Base-by-base conservation (phyloP, 2,329 filamentous ascomycete species). In the Fonsecaea nubica region DNA sequence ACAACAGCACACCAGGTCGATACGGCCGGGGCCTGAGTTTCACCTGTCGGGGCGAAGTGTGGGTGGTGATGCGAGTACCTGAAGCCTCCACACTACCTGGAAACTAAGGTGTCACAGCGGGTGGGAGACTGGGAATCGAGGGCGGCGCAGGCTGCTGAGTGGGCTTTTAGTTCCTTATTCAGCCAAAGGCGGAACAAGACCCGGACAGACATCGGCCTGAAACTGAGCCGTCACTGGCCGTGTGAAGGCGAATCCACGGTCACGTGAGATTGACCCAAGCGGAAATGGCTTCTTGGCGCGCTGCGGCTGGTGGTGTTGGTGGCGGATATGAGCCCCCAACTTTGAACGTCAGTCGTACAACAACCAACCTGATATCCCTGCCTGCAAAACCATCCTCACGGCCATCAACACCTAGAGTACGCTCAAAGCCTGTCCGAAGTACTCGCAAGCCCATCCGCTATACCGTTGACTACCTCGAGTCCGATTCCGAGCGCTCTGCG, bases 401-500 rank as follows among this genome's bases (percentile, higher is more conserved):
- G 30, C 40, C 53, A 42, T 21, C 60, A n/a, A 52, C 21, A 36
- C 56, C 53, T 25, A 30, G 48, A 54, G 57, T 21, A 30, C 50
- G 33, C 13, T 33, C 63, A 18, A 60, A 57, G 40, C 65, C 68
- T 3, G 57, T 66, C 54, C 57, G 69, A 62, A 45, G 61, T 40
- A 63, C 58, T 25, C 38, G 63, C 15, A 69, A 64, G 62, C 60
- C 38, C 42, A 54, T 70, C 15, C 58, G 42, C 50, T 67, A 70
- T 62, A 69, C 55, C 42, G 10, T 62, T 40, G 48, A 61, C 25
- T 53, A 56, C n/a, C n/a, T 30, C 33, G 60, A 66, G 2, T 58
- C 56, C 50, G 68, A 68, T 10, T 62, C 63, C 33, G 42, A 53
- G 25, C 18, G 10, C 9, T 62, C 57, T 21, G 38, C 52, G 18